These are phyloP conservation scores for Phlyctochytrium planicorne DNA, from an alignment of 192 early-diverging fungal species.

Conservation along the genomic window DNA sequence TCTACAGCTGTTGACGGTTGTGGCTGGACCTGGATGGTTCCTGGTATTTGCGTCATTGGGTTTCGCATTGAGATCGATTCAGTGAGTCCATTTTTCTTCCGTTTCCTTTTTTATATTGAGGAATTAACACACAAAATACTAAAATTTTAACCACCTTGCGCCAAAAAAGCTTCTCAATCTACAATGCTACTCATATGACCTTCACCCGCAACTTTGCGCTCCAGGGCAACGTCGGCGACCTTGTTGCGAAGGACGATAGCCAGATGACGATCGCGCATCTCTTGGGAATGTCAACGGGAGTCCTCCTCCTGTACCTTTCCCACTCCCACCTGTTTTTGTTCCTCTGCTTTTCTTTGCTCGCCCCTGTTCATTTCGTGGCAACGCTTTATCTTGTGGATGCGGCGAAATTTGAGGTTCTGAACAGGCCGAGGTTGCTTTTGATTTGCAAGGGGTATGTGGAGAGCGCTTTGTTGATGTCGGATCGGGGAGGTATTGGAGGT, in stretches of 20 bases:
- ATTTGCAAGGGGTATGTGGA: constrained; percentile 52
- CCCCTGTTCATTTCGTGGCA: constrained; percentile 55
- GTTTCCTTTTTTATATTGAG: no score
- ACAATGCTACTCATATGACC: constrained; percentile 69
- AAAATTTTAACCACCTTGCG: no score
- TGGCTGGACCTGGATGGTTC: constrained; percentile 50
- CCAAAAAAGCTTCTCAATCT: constrained; percentile 49
- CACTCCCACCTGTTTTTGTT: constrained; percentile 59
- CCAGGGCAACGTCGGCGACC: constrained; percentile 70
- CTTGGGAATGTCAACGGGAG: constrained; percentile 57
- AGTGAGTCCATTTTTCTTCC: constrained; percentile 21
- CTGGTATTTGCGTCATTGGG: constrained; percentile 58
- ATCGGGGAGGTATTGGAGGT: no score
- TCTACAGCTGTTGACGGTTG: constrained; percentile 57
- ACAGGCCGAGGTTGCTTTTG: constrained; percentile 57
- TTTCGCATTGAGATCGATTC: constrained; percentile 59
- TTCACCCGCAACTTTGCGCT: constrained; percentile 69
- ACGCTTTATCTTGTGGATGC: constrained; percentile 55
- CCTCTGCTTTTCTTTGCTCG: constrained; percentile 49
- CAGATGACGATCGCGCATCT: constrained; percentile 70
- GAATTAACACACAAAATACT: no score
- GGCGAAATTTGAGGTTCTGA: constrained; percentile 67
- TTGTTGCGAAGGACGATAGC: constrained; percentile 71
- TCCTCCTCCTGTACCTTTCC: constrained; percentile 53
- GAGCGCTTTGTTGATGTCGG: constrained; percentile 12